Evolutionary conservation across 768 basidiomycete species (phyloP).

Genomic region (Erythrobasidium yunnanense): DNA sequence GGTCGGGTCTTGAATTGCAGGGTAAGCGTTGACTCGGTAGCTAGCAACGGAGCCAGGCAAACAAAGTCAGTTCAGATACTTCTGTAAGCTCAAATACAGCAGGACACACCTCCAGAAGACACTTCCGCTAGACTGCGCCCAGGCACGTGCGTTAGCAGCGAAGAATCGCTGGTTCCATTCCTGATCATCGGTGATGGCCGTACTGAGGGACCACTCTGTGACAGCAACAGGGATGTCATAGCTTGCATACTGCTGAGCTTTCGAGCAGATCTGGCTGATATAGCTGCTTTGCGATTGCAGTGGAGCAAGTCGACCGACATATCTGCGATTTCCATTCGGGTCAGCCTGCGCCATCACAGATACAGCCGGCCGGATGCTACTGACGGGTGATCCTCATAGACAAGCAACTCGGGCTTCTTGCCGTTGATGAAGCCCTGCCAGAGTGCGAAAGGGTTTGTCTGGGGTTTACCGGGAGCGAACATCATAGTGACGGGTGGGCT

Average conservation of each 20-base stretch:
- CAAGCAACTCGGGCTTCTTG: constrained; percentile 30
- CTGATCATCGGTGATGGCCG: constrained; percentile 33
- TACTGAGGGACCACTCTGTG: constrained; percentile 28
- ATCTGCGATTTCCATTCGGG: neutral
- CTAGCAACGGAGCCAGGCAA: too few relatives aligned
- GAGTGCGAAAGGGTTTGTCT: constrained; percentile 23
- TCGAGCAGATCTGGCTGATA: constrained; percentile 35
- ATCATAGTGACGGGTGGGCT: neutral
- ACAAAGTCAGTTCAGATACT: too few relatives aligned
- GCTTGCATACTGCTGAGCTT: constrained; percentile 25
- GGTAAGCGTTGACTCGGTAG: constrained; percentile 13
- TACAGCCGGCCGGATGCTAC: too few relatives aligned
- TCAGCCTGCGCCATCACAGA: constrained; percentile 1
- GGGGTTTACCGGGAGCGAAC: constrained; percentile 14
- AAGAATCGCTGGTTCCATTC: constrained; percentile 36
- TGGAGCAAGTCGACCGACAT: neutral
- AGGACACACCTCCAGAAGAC: constrained; percentile 25
- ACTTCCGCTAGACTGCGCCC: constrained; percentile 33
- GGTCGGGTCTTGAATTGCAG: neutral
- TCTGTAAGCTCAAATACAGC: too few relatives aligned
- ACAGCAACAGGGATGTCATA: constrained; percentile 33
- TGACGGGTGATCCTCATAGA: constrained; percentile 32
- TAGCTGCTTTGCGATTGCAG: constrained; percentile 30
- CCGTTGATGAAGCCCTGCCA: constrained; percentile 31
- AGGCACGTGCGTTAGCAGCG: constrained; percentile 34